A percentile compares a stretch with the other conserved stretches of the same genome.
Evolutionary conservation across 495 filamentous ascomycete genomes (phyloP).

Genomic region (Stereocaulon alpinum): DNA sequence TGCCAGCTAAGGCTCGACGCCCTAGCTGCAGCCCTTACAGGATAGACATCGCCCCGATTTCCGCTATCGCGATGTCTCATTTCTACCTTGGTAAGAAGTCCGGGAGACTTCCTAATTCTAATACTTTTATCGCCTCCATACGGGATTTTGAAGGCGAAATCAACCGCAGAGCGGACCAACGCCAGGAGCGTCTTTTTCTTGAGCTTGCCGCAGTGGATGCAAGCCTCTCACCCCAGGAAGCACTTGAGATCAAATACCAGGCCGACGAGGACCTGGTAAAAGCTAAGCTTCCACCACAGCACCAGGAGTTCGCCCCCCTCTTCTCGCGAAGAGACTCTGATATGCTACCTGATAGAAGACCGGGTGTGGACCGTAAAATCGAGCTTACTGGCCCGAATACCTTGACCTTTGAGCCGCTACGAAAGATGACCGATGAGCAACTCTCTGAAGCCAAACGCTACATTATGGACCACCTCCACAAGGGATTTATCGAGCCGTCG

Average conservation of each 20-base stretch:
- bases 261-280: not conserved
- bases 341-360: not conserved
- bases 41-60: too few relatives aligned
- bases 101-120: too few relatives aligned
- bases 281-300: not conserved
- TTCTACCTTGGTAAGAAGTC: too few relatives aligned
- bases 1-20: not conserved
- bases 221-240: not conserved
- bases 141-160: not conserved
- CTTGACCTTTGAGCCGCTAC: not conserved
- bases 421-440: not conserved
- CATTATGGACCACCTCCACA: not conserved
- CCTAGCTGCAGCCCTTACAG: too few relatives aligned
- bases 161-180: not conserved
- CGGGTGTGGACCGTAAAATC: not conserved
- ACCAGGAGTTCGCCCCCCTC: too few relatives aligned
- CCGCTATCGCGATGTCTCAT: too few relatives aligned
- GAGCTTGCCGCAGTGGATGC: not conserved
- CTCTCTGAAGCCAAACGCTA: not conserved
- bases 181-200: not conserved
- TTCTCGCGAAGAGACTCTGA: not conserved
- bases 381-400: too few relatives aligned
- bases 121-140: not conserved
- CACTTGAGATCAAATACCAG: not conserved
- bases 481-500: not conserved